Percentiles rank a stretch among this genome's conserved stretches.
Evolutionary conservation across 257 asterid genomes (phyloP).

Genomic region (Solanum bukasovii): DNA sequence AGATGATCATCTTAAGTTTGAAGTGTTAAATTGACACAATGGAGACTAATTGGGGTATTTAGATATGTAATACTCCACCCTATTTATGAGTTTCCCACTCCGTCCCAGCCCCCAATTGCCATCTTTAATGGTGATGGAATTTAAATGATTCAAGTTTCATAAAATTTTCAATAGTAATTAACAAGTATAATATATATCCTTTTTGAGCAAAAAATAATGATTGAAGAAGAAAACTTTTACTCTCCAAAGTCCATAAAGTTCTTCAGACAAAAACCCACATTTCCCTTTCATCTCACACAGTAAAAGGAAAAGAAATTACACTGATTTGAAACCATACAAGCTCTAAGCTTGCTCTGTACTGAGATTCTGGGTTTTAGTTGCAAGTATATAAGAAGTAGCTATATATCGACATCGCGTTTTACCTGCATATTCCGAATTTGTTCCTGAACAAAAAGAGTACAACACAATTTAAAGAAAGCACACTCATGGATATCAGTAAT

Average conservation of each 20-base stretch:
- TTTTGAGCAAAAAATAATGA: background rate
- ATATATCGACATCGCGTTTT: background rate
- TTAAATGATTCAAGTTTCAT: no score
- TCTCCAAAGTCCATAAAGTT: background rate
- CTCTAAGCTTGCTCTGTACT: background rate
- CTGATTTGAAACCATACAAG: background rate
- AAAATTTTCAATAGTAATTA: no score
- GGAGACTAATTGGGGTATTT: background rate
- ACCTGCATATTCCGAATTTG: background rate
- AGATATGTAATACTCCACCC: background rate
- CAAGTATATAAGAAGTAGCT: background rate
- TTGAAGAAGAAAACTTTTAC: background rate
- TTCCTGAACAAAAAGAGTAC: background rate
- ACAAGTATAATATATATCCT: background rate
- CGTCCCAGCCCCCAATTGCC: no score
- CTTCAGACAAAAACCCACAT: background rate
- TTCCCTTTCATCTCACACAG: background rate
- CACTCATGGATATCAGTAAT: background rate
- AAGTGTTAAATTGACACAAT: background rate
- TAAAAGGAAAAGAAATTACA: background rate
- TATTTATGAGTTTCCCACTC: no score
- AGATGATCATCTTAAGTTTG: background rate
- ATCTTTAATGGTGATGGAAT: no score
- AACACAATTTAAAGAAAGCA: background rate
- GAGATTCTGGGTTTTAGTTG: background rate